phyloP scores from a whole-genome alignment of 352 stramenopile species.

The Globisporangium middletonii region DNA sequence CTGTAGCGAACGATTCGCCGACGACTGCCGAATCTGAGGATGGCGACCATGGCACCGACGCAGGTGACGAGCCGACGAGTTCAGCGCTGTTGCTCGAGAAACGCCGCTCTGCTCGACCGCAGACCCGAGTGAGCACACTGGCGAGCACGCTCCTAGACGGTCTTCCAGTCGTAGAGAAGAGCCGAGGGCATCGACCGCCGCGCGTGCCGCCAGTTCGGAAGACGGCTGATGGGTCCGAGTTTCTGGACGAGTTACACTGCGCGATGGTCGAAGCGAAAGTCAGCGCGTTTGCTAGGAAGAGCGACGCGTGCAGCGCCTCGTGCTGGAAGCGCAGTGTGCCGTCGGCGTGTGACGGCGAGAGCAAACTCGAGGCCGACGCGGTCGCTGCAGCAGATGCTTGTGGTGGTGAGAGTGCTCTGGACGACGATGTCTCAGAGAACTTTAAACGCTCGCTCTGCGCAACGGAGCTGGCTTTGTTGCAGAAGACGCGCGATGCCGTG shows the following conservation, averaged over 20 bases:
- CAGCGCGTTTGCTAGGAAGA: constrained; percentile 26
- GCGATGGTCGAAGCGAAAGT: constrained; percentile 34
- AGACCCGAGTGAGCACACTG: constrained; percentile 49
- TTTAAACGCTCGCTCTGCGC: constrained; percentile 15
- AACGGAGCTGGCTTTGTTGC: constrained; percentile 46
- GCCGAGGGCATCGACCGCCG: constrained; percentile 15
- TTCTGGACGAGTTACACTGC: constrained; percentile 57
- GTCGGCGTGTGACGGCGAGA: not conserved
- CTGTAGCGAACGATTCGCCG: not conserved
- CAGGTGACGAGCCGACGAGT: constrained; percentile 6
- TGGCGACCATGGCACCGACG: constrained; percentile 1
- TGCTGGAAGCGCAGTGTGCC: constrained; percentile 31
- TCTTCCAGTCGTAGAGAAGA: constrained; percentile 12
- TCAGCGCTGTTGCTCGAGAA: constrained; percentile 23
- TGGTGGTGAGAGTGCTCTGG: not conserved
- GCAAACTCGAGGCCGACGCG: not conserved
- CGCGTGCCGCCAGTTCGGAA: constrained; percentile 22
- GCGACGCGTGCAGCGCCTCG: constrained; percentile 26
- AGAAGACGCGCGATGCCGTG: constrained; percentile 47
- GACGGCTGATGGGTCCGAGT: constrained; percentile 50
- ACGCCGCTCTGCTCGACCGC: constrained; percentile 48
- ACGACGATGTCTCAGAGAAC: not conserved
- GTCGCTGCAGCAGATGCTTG: not conserved
- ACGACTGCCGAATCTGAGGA: not conserved
- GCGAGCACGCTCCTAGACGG: constrained; percentile 53